Evolutionary conservation across 2,329 filamentous ascomycete species (phyloP).

Genomic region (Beauveria varroae): DNA sequence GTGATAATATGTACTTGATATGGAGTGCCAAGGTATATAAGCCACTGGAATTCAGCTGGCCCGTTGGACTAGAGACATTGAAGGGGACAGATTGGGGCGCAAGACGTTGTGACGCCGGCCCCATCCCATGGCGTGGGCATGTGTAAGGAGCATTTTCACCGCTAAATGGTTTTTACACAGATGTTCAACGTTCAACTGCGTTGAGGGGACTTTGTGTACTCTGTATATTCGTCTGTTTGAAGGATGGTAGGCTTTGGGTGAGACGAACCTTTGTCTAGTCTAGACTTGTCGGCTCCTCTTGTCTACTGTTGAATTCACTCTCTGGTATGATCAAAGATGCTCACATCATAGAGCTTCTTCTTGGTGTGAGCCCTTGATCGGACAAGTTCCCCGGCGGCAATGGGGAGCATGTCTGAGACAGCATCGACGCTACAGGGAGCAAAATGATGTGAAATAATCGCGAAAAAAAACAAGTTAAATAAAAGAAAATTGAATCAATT

Average conservation of each 20-base stretch:
- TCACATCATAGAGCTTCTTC: background rate
- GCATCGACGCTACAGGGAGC: background rate
- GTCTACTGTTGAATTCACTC: too few relatives aligned
- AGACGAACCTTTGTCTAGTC: too few relatives aligned
- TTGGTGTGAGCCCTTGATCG: background rate
- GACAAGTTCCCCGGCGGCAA: background rate
- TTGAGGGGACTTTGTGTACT: background rate
- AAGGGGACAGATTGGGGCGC: background rate
- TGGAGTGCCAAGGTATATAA: background rate
- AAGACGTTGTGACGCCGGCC: background rate
- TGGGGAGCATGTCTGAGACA: slow-evolving; percentile 4
- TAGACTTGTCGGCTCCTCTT: too few relatives aligned
- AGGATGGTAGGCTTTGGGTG: background rate
- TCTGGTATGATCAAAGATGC: background rate
- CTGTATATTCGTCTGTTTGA: background rate
- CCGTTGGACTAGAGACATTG: background rate
- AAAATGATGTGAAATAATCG: background rate
- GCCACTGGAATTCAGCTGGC: background rate
- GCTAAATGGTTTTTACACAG: background rate
- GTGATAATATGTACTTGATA: background rate
- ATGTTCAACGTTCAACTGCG: too few relatives aligned
- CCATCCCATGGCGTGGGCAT: slow-evolving; percentile 5
- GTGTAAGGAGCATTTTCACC: slow-evolving; percentile 7
- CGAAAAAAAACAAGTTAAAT: background rate
- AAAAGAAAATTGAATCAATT: slow-evolving; percentile 1